phyloP scores from a whole-genome alignment of 2,329 filamentous ascomycete species.

The Ophiocordyceps camponoti-rufipedis region DNA sequence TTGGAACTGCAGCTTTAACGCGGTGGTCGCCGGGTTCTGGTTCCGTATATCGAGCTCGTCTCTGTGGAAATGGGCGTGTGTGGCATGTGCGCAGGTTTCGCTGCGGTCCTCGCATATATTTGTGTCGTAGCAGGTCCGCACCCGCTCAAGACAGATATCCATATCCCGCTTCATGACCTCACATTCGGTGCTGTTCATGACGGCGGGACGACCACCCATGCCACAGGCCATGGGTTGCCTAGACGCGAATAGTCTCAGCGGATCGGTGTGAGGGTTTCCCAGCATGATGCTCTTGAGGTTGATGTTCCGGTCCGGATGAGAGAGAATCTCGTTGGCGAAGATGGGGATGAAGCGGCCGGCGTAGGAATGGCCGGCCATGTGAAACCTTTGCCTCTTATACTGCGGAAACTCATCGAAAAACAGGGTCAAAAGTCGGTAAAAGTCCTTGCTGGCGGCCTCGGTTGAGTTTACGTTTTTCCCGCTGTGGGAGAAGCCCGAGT shows the following conservation, averaged over 20 bases:
- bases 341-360: conserved; percentile 13
- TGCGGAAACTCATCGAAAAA: not conserved
- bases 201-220: conserved; percentile 78
- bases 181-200: conserved; percentile 61
- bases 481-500: not conserved
- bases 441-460: not conserved
- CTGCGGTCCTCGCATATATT: conserved; percentile 33
- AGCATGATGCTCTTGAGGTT: conserved; percentile 91
- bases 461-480: not conserved
- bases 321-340: conserved; percentile 76
- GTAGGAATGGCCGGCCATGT: not conserved
- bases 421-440: not conserved
- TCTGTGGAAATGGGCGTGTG: conserved; percentile 74
- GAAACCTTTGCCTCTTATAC: not conserved
- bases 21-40: conserved; percentile 38
- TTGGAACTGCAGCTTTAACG: conserved; percentile 49
- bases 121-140: conserved; percentile 76
- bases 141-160: conserved; percentile 72
- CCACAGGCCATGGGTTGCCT: conserved; percentile 97
- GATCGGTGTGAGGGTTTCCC: conserved; percentile 90
- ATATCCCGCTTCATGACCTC: conserved; percentile 80
- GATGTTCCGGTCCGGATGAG: conserved; percentile 91
- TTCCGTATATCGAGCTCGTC: conserved; percentile 90
- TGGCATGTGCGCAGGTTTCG: conserved; percentile 83
- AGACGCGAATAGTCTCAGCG: conserved; percentile 68